Conservation (phyloP, 2,329 filamentous ascomycete species). For the Cladobotryum protrusum region DNA sequence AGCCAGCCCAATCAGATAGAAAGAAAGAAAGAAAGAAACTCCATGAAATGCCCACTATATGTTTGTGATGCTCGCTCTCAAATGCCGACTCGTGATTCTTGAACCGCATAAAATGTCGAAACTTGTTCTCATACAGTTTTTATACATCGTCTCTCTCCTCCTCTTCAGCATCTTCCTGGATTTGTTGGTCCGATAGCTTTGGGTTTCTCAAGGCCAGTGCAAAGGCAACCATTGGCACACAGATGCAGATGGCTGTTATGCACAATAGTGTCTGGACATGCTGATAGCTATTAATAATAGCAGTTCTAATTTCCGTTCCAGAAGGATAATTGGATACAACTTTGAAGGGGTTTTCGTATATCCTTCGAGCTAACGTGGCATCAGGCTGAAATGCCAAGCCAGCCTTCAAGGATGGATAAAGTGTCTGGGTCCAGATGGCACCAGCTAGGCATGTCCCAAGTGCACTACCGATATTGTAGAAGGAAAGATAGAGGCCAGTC, state of each 20-base stretch:
- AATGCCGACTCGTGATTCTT: too few species aligned
- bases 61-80: too few species aligned
- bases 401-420: slow-evolving; percentile 26
- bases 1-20: too few species aligned
- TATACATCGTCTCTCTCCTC: background rate
- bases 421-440: slow-evolving; percentile 36
- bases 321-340: slow-evolving; percentile 30
- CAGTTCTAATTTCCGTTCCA: slow-evolving; percentile 37
- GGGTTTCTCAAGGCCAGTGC: slow-evolving; percentile 39
- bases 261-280: slow-evolving; percentile 39
- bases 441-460: slow-evolving; percentile 36
- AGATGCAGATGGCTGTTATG: slow-evolving; percentile 40
- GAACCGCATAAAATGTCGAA: too few species aligned
- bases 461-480: slow-evolving; percentile 37
- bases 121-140: too few species aligned
- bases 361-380: slow-evolving; percentile 26
- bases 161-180: slow-evolving; percentile 16
- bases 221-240: slow-evolving; percentile 41
- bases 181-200: slow-evolving; percentile 32
- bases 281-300: slow-evolving; percentile 40
- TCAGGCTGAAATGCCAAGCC: slow-evolving; percentile 31
- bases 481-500: slow-evolving; percentile 33
- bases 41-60: too few species aligned
- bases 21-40: too few species aligned
- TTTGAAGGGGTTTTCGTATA: slow-evolving; percentile 33